These are phyloP conservation scores for Clonostachys solani DNA, from an alignment of 2,329 filamentous ascomycete species.

Conservation along the genomic window DNA sequence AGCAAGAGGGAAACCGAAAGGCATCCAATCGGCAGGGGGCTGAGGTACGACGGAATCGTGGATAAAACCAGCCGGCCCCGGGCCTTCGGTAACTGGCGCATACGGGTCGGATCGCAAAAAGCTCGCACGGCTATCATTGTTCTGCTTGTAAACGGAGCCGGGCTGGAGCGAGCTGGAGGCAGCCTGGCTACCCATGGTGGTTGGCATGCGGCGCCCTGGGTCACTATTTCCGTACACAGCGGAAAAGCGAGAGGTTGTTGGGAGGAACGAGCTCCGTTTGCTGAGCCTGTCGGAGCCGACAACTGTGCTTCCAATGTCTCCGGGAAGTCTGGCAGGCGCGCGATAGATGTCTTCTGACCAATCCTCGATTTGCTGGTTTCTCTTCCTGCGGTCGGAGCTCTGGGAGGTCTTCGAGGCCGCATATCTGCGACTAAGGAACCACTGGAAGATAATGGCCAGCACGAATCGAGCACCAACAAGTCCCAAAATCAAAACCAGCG, in stretches of 20 bases:
- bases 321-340: slow-evolving; percentile 76
- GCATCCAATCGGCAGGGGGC: slow-evolving; percentile 94
- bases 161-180: slow-evolving; percentile 69
- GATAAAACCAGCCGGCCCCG: slow-evolving; percentile 89
- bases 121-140: slow-evolving; percentile 59
- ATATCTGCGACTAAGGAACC: slow-evolving; percentile 88
- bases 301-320: slow-evolving; percentile 64
- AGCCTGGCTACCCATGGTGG: slow-evolving; percentile 92
- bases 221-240: slow-evolving; percentile 80
- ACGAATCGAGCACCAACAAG: slow-evolving; percentile 84
- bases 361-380: slow-evolving; percentile 91
- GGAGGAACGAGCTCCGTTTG: slow-evolving; percentile 86
- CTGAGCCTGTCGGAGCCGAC: slow-evolving; percentile 63
- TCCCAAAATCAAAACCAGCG: slow-evolving; percentile 83
- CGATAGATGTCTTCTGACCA: slow-evolving; percentile 98
- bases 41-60: slow-evolving; percentile 95
- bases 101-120: slow-evolving; percentile 59
- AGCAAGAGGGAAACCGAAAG: slow-evolving; percentile 90
- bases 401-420: slow-evolving; percentile 83
- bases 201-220: slow-evolving; percentile 56
- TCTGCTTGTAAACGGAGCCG: slow-evolving; percentile 66
- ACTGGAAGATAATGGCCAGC: slow-evolving; percentile 90
- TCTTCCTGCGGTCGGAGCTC: slow-evolving; percentile 73
- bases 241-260: slow-evolving; percentile 91
- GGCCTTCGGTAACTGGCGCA: slow-evolving; percentile 56